Conservation (phyloP, 352 stramenopile genomes). For the Globisporangium camurandrum region DNA sequence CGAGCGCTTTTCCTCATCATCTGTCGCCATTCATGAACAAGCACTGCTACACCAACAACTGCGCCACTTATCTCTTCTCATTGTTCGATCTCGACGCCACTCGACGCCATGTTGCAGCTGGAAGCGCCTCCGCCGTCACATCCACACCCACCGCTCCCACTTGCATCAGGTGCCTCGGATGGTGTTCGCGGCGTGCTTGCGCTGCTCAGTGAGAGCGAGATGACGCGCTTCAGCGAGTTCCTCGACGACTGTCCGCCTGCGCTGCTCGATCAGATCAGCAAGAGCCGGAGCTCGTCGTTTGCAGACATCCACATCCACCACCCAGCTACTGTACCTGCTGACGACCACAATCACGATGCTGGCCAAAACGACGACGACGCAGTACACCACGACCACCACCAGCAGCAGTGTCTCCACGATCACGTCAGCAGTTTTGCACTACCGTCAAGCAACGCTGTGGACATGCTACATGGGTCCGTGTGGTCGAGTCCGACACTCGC, state of each 20-base stretch:
- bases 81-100: not conserved
- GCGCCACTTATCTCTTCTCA: not conserved
- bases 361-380: not conserved
- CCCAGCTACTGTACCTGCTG: not conserved
- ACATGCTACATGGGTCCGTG: not conserved
- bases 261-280: constrained; percentile 1
- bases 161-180: not conserved
- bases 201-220: constrained; percentile 7
- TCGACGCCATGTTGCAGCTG: not conserved
- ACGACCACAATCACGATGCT: not conserved
- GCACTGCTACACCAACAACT: not conserved
- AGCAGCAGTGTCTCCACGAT: not conserved
- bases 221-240: constrained; percentile 7
- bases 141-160: not conserved
- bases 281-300: not conserved
- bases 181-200: not conserved
- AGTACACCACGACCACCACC: not conserved
- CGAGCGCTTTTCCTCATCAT: not conserved
- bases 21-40: not conserved
- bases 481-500: not conserved
- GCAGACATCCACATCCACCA: not conserved
- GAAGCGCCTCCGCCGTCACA: too few species aligned
- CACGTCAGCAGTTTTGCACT: not conserved
- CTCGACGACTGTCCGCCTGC: constrained; percentile 1
- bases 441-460: not conserved